Base-by-base conservation (phyloP, 345 rosid species). In the Bruguiera parviflora region DNA sequence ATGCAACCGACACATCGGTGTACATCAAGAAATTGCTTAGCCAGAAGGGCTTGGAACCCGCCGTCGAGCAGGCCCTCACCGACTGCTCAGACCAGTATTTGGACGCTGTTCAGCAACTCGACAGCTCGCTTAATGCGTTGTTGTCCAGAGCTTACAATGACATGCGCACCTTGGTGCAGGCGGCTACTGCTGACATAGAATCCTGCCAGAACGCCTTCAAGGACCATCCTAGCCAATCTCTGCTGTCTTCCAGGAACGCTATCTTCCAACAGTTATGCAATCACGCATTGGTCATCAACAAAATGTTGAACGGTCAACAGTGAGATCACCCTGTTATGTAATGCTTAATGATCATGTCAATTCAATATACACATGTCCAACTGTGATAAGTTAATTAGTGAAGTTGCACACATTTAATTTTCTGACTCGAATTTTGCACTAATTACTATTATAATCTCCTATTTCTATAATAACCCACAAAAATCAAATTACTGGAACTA, bases 41-140 rank as follows among this genome's bases (percentile, higher is more conserved):
- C 0, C 61, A 63, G 25, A 56, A 33, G 0, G 65, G 57, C 29
- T 75, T 85, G 53, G 95, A 76, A 6, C 96, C 92, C 0, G 63
- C 73, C 0, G 58, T 77, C 4, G 81, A 91, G 68, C 89, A 94
- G 76, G 75, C 79, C 20, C 85, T 91, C 32, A 65, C 67, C 0
- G 92, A 93, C 66, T 93, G 96, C 62, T 61, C 71, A 3, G 88
- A 89, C 7, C 63, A 53, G 5, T 89, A 86, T 77, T 19, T 71
- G 5, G 92, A 88, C 37, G 91, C 89, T 0, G 78, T 77, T 18
- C 73, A 81, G 29, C 97, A 88, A 65, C 86, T 91, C 0, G 92
- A 88, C 5, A 83, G 84, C 66, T 79, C 89, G 21, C 37, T 86
- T 1, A 86, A 89, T 0, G 88, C 87, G 33, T 61, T 88, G 74